Conservation (phyloP, 2,329 filamentous ascomycete species). For the Penicillium sp. region DNA sequence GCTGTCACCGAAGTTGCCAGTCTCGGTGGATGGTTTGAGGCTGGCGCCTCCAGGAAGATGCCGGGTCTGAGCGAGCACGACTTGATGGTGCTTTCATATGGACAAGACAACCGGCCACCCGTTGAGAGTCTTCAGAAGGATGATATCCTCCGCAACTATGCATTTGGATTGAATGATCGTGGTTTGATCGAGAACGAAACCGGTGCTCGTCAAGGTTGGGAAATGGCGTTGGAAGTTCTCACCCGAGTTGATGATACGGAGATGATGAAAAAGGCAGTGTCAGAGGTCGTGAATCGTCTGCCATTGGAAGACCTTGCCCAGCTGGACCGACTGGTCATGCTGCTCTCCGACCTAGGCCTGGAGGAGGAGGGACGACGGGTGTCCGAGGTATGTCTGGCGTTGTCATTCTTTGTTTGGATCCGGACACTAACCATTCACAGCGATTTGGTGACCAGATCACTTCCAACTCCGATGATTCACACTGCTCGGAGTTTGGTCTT, state of each 20-base stretch:
- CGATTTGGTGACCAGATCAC: constrained; percentile 79
- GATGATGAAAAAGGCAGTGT: constrained; percentile 71
- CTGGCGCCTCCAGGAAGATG: constrained; percentile 56
- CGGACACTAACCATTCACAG: constrained; percentile 47
- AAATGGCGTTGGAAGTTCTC: constrained; percentile 79
- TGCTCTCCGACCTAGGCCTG: constrained; percentile 77
- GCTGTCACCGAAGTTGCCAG: constrained; percentile 80
- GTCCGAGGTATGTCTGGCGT: constrained; percentile 65
- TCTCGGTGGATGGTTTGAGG: constrained; percentile 78
- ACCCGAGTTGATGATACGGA: constrained; percentile 74
- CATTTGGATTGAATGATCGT: constrained; percentile 57
- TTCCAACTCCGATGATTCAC: constrained; percentile 62
- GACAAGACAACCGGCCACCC: constrained; percentile 53
- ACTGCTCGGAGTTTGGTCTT: constrained; percentile 76
- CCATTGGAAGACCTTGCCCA: constrained; percentile 67
- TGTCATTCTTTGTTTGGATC: not conserved
- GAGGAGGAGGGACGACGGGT: constrained; percentile 74
- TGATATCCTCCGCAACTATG: constrained; percentile 73
- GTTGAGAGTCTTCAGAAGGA: constrained; percentile 67
- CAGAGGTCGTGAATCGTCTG: constrained; percentile 71
- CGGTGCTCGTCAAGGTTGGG: constrained; percentile 71
- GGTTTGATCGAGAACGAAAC: constrained; percentile 34
- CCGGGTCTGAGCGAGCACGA: constrained; percentile 74
- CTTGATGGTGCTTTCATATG: constrained; percentile 75
- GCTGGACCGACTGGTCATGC: constrained; percentile 77